Base-by-base conservation (phyloP, 2,329 filamentous ascomycete species). In the Monilinia vaccinii-corymbosi region DNA sequence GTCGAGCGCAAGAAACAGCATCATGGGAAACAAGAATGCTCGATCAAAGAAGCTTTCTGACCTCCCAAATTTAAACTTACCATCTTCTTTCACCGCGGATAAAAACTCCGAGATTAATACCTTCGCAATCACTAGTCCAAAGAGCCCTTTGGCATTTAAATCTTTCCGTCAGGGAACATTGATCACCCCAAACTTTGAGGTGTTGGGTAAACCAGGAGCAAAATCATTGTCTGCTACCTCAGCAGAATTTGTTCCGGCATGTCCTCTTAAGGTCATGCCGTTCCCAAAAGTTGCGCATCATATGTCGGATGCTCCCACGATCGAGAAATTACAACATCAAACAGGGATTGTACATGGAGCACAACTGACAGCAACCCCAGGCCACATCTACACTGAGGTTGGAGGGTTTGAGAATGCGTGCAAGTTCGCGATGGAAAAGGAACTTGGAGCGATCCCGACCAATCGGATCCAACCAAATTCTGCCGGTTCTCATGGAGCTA, bases 1-100 rank as follows among this genome's bases (percentile, higher is more conserved):
- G 4, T 45, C 8, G 28, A 13, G 45, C 34, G n/a, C 18, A 21
- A 51, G 13, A 42, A 31, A 23, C n/a, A 31, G 18, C 23, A 47
- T 18, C 7, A 60, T 60, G 57, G 57, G 49, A 47, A 60, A 60
- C n/a, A 60, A 60, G 32, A 55, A 55, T n/a, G 32, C 49, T n/a
- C 57, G 49, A 32, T 21, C n/a, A 28, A 60, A 40, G 5, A 60
- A 25, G n/a, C 47, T 50, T 14, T 28, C 55, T 16, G 32, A 44
- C 38, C 8, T 55, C 11, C 38, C 51, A 44, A 32, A 55, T 23
- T 44, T 53, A 42, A 32, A 13, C 13, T 53, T 53, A n/a, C 50
- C 25, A 10, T 32, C 28, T n/a, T 42, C n/a, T 7, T 21, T 42
- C 25, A 8, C 38, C 13, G n/a, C 13, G 38, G 38, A 18, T n/a